Evolutionary conservation across 306 rosid species (phyloP), one percentile per base, ranked within the genome.

Genomic region (Cyamopsis tetragonoloba): DNA sequence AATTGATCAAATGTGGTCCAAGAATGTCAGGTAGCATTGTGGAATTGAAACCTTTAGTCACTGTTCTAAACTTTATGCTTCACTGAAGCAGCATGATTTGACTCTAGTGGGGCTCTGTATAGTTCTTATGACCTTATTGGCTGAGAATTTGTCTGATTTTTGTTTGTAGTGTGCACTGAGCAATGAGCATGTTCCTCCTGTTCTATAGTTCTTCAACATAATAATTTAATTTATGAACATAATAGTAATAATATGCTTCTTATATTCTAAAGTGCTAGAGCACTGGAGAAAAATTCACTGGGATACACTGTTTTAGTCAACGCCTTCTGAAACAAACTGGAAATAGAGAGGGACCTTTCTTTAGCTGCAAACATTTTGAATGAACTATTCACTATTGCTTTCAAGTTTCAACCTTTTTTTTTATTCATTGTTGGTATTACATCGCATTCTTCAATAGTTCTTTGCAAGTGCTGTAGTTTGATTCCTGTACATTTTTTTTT

Each of bases 21-120:
- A 66, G 72, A 58, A 70, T 83, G 68, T 73, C 74, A 71, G 50
- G 77, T 28, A 23, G 50, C 49, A 35, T 43, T 32, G 44, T 64
- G 67, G 46, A 27, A 35, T 48, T 68, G 47, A 62, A 70, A 73
- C 44, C 4, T 27, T 63, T 77, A 34, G 61, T 70, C 47, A 63
- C 71, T 47, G 56, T 62, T 71, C 28, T 70, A 20, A 19, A 54
- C 39, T 61, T 38, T 73, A 68, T 68, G 71, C 77, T 77, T 54
- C 79, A 14, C 37, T 76, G 71, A 35, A 61, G 73, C 58, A 31
- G 74, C 59, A 22, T 77, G 74, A 32, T 73, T 68, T 81, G 74
- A 81, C 82, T 55, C 43, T 55, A 31, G 79, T 67, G 74, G 82
- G 79, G 71, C 79, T 77, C 35, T 37, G 54, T 64, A 37, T 79